Conservation (phyloP, 2,329 filamentous ascomycete genomes). For the Immersiporthe knoxdaviesiana region DNA sequence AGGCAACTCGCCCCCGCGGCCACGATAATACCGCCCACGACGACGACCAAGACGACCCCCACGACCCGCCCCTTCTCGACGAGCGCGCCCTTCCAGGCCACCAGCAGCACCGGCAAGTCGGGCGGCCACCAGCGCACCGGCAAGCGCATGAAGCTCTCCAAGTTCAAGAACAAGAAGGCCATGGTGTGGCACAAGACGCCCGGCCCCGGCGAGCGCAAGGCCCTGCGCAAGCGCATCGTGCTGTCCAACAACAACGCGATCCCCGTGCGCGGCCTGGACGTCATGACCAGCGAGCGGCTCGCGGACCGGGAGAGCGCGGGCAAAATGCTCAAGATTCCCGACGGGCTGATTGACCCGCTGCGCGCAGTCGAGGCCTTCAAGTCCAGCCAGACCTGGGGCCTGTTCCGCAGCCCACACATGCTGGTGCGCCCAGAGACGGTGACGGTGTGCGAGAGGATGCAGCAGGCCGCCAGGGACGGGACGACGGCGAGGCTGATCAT, state of each 20-base stretch:
- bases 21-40: constrained; percentile 36
- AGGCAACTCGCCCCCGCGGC: constrained; percentile 33
- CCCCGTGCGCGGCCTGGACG: constrained; percentile 68
- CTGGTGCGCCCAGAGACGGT: constrained; percentile 80
- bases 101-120: constrained; percentile 30
- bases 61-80: constrained; percentile 50
- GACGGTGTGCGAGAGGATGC: constrained; percentile 67
- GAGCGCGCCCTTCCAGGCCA: constrained; percentile 33
- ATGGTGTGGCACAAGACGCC: constrained; percentile 58
- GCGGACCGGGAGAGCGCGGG: constrained; percentile 60
- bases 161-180: constrained; percentile 52
- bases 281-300: constrained; percentile 55
- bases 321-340: constrained; percentile 70
- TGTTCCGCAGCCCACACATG: constrained; percentile 81
- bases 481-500: constrained; percentile 67
- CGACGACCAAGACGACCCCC: constrained; percentile 47
- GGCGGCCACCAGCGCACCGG: constrained; percentile 40
- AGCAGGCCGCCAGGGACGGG: constrained; percentile 56
- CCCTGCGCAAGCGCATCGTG: constrained; percentile 83
- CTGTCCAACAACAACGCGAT: constrained; percentile 94
- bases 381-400: constrained; percentile 80
- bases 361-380: constrained; percentile 90
- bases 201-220: constrained; percentile 79
- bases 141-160: constrained; percentile 45
- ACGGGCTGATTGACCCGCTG: constrained; percentile 75